Evolutionary conservation across 805 yeast genomes (phyloP), one percentile per base, ranked within the genome.

Genomic region (Wickerhamomyces hampshirensis): DNA sequence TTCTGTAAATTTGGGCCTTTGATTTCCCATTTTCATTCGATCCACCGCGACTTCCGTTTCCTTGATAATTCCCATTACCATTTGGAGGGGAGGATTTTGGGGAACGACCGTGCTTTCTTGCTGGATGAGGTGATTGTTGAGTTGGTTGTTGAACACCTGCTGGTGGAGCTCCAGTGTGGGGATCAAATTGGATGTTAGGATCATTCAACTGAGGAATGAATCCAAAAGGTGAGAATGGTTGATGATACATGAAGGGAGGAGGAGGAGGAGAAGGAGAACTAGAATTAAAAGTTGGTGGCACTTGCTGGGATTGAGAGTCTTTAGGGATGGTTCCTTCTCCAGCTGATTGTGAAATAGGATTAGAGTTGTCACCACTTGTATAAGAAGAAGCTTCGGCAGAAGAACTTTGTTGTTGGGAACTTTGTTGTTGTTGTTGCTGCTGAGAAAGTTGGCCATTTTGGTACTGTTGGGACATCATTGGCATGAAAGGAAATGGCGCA

Each of bases 1-100:
- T 80, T 48, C 94, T 67, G 44, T 79, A 75, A 40, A 80, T 80
- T 47, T 73, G 81, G 28, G 61, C 63, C 43, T 55, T 59, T 21
- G 60, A 40, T 33, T 40, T 44, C 18, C 18, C 14, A 6, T 13
- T 12, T 10, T 33, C 28, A 23, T 29, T 23, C 13, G 6, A 21
- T 14, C 28, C 24, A 23, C 18, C 32, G 17, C 37, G 42, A 21
- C 24, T 21, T 9, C 38, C 38, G 27, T 35, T 34, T 30, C 34
- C 44, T 19, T 40, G 10, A 9, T 8, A 44, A 37, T 37, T 41
- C 18, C 44, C 38, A 19, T 51, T 42, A 30, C 46, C 43, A 9
- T 43, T 41, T n/a, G 58, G 50, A 9, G 53, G 35, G 5, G 50
- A 27, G 10, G 51, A 31, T 26, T 55, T 51, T 28, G 51, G 50